A percentile compares a stretch with the other conserved stretches of the same genome.
These are phyloP conservation scores for Dothistroma pini DNA, from an alignment of 2,329 filamentous ascomycete genomes.

Conservation along the genomic window DNA sequence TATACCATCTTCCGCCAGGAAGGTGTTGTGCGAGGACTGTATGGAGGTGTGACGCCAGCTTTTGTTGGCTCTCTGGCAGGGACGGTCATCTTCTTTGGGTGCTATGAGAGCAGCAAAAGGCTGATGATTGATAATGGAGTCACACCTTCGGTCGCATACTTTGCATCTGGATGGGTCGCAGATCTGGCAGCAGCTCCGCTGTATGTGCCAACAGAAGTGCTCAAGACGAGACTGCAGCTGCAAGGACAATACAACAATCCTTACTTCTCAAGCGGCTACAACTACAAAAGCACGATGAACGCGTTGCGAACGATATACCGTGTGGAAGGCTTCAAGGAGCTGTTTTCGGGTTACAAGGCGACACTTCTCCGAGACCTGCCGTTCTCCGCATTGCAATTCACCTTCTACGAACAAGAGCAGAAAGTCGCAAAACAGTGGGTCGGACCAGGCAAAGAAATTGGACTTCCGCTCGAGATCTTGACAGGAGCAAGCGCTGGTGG, in stretches of 20 bases:
- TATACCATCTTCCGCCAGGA: constrained; percentile 91
- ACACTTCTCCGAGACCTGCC: constrained; percentile 92
- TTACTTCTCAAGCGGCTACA: constrained; percentile 89
- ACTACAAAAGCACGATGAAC: constrained; percentile 82
- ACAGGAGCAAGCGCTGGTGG: constrained; percentile 89
- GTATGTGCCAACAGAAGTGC: constrained; percentile 94
- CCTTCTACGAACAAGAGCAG: constrained; percentile 95
- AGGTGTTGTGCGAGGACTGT: constrained; percentile 78
- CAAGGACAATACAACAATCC: constrained; percentile 96
- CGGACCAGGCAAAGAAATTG: constrained; percentile 72
- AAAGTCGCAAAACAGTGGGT: constrained; percentile 74
- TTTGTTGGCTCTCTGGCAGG: constrained; percentile 90
- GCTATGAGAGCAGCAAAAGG: constrained; percentile 93
- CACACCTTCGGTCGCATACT: constrained; percentile 77
- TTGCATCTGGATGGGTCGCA: constrained; percentile 84
- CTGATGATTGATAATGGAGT: constrained; percentile 80
- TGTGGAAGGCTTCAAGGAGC: constrained; percentile 74
- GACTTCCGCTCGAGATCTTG: constrained; percentile 76
- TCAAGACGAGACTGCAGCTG: constrained; percentile 94
- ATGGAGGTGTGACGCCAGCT: constrained; percentile 89
- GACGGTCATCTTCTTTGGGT: constrained; percentile 92
- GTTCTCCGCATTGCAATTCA: constrained; percentile 94
- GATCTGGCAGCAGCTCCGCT: constrained; percentile 88
- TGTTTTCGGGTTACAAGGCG: constrained; percentile 97
- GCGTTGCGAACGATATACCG: constrained; percentile 81